Base-by-base conservation (phyloP, 768 basidiomycete species). In the Stropharia rugosoannulata region DNA sequence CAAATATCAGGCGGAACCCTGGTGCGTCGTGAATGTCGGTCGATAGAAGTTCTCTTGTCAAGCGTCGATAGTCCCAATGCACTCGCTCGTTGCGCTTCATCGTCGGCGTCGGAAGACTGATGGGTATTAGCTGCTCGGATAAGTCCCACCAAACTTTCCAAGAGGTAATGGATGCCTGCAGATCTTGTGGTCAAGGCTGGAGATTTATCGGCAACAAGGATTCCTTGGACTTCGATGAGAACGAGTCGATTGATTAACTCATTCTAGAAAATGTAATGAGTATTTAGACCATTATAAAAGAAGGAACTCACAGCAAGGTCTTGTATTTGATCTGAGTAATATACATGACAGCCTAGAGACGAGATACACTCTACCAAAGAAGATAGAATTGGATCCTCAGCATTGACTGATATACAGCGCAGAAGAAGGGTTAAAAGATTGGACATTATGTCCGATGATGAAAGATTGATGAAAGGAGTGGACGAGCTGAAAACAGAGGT, bases 241-340 rank as follows among this genome's bases (percentile, higher is more conserved):
- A 86, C 76, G 13, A 97, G 79, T 15, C 93, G 85, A 58, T 80
- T 81, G 40, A 93, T 83, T 43, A 95, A 72, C 68, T 95, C 95
- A 53, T 85, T 87, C 80, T 82, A 38, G 37, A 40, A n/a, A 45
- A 19, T 18, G 13, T 47, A 10, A 43, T 37, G 45, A 47, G 27
- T 39, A 13, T 36, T 16, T n/a, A 22, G 19, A 12, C 22, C 7
- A 29, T 16, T 32, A 27, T 50, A 38, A 25, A 6, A 18, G 22
- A 48, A 35, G 29, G 37, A 44, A 68, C 80, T 68, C 45, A 81
- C 80, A 1, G 92, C 85, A 42, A 97, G 83, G 66, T 97, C 95
- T 65, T 93, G 92, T 48, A 95, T 93, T 71, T 98, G 95, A 69
- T 97, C 95, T 38, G 93, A 89, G 66, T 98, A 98, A 74, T 97